These are phyloP conservation scores for Danielozyma ontarioensis DNA, from an alignment of 805 yeast genomes.

Conservation along the genomic window DNA sequence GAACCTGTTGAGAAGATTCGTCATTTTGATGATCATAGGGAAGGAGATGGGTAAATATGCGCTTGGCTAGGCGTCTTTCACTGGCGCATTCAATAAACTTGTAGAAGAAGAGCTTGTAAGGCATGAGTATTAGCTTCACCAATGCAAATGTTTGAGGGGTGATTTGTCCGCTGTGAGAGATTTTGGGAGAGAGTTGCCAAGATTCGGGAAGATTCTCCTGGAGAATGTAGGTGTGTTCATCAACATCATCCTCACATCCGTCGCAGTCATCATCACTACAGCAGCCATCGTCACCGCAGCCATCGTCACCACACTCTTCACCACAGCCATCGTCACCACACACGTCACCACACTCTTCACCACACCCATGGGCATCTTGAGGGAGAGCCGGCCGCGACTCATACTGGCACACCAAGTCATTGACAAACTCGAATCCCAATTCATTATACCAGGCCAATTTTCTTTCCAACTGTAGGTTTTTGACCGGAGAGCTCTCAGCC, in stretches of 20 bases:
- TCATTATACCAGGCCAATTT: constrained; percentile 48
- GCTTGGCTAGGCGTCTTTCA: constrained; percentile 15
- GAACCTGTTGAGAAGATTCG: constrained; percentile 4
- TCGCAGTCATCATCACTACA: constrained; percentile 9
- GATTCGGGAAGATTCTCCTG: constrained; percentile 21
- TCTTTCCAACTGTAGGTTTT: constrained; percentile 25
- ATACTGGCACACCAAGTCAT: constrained; percentile 13
- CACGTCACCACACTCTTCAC: constrained; percentile 1
- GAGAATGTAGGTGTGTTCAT: constrained; percentile 9
- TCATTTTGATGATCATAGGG: constrained; percentile 4
- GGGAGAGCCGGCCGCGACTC: constrained; percentile 2
- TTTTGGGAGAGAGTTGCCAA: constrained; percentile 42
- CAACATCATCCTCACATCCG: constrained; percentile 14
- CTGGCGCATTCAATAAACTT: constrained; percentile 15
- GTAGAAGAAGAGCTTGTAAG: constrained; percentile 20
- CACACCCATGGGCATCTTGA: constrained; percentile 1
- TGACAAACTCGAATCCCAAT: constrained; percentile 36
- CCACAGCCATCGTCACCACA: constrained; percentile 6
- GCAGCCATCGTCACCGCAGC: constrained; percentile 11
- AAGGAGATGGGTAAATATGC: constrained; percentile 14
- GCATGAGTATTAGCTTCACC: constrained; percentile 19
- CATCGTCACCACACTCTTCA: constrained; percentile 13
- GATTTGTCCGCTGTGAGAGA: constrained; percentile 39
- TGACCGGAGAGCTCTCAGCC: constrained; percentile 17
- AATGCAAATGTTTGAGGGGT: constrained; percentile 40